Evolutionary conservation across 495 filamentous ascomycete genomes (phyloP).

Genomic region (Aspergillus biplanus): DNA sequence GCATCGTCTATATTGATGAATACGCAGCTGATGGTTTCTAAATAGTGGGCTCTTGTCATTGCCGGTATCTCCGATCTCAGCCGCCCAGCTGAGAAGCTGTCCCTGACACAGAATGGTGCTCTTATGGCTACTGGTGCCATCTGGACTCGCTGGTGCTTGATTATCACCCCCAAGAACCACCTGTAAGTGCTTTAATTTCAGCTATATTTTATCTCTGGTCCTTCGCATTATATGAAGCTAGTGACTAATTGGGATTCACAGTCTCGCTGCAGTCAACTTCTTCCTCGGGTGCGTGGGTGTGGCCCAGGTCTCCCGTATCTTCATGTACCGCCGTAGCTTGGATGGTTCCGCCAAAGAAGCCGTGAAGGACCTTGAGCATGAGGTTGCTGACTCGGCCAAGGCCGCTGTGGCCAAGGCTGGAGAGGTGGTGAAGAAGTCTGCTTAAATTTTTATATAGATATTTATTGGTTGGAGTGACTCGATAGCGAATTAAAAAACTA

Average conservation of each 20-base stretch:
- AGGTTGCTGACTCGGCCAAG: conserved; percentile 49
- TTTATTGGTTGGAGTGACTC: background rate
- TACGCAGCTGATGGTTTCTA: conserved; percentile 19
- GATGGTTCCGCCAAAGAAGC: conserved; percentile 48
- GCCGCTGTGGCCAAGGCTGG: conserved; percentile 30
- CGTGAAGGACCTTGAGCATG: conserved; percentile 53
- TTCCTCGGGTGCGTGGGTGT: conserved; percentile 88
- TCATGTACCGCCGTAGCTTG: conserved; percentile 65
- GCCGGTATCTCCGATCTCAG: conserved; percentile 90
- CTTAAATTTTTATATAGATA: conserved; percentile 18
- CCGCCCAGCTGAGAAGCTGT: conserved; percentile 90
- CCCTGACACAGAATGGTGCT: conserved; percentile 86
- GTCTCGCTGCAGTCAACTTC: conserved; percentile 96
- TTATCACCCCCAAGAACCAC: conserved; percentile 91
- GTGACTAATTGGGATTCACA: conserved; percentile 31
- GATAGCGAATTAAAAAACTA: background rate
- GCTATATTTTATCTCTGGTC: conserved; percentile 30
- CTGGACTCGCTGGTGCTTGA: conserved; percentile 98
- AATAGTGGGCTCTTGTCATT: conserved; percentile 85
- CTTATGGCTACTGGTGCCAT: conserved; percentile 88
- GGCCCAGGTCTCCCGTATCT: conserved; percentile 79
- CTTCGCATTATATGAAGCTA: background rate
- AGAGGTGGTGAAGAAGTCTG: conserved; percentile 36
- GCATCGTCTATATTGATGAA: background rate
- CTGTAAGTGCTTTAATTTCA: conserved; percentile 52